Evolutionary conservation across 768 basidiomycete genomes (phyloP).

Genomic region (Amanita brunnescens): DNA sequence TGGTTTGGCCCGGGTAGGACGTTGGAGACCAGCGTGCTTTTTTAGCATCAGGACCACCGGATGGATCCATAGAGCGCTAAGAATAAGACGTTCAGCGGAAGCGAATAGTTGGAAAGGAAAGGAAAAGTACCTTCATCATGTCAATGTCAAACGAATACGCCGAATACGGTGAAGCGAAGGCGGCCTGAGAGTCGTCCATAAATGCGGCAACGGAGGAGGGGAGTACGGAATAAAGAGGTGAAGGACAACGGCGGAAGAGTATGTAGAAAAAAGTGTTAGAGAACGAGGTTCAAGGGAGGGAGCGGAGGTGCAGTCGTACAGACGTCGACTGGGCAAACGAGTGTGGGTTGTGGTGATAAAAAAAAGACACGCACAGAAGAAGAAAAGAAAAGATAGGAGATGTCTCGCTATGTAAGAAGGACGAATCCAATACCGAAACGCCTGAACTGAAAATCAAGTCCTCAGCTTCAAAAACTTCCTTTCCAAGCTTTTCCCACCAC

Average conservation of each 20-base stretch:
- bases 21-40: constrained; percentile 86
- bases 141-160: constrained; percentile 76
- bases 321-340: constrained; percentile 16
- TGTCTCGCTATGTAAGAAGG: constrained; percentile 8
- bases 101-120: neutral
- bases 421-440: constrained; percentile 6
- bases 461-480: constrained; percentile 3
- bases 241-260: constrained; percentile 41
- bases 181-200: constrained; percentile 73
- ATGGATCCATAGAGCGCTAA: constrained; percentile 81
- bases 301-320: constrained; percentile 8
- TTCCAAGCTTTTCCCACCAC: constrained; percentile 6
- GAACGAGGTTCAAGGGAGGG: constrained; percentile 12
- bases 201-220: constrained; percentile 20
- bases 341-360: constrained; percentile 17
- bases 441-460: neutral
- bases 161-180: constrained; percentile 61
- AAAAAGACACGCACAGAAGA: constrained; percentile 26
- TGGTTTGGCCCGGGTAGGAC: constrained; percentile 33
- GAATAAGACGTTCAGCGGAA: neutral
- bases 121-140: constrained; percentile 75
- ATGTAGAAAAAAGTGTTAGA: constrained; percentile 38
- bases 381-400: constrained; percentile 12
- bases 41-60: constrained; percentile 78
- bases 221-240: constrained; percentile 27